A percentile compares a stretch with the other conserved stretches of the same genome.
These are phyloP conservation scores for Asterella californica DNA, from an alignment of 225 moss, liverwort and hornwort species.

Conservation along the genomic window DNA sequence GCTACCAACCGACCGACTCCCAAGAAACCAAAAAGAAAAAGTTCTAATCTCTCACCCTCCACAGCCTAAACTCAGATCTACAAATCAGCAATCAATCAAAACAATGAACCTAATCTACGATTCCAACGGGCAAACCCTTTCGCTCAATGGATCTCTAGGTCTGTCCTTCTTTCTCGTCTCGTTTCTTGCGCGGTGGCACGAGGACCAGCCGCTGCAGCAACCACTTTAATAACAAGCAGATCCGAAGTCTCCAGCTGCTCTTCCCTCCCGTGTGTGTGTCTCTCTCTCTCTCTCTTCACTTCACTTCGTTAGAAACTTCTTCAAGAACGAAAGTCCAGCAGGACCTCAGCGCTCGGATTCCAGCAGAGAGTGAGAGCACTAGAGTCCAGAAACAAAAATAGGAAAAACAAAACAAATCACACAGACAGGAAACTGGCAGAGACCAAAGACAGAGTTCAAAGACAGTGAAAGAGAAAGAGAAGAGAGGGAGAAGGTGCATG, in stretches of 20 bases:
- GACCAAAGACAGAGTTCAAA: not conserved
- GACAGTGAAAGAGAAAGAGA: not conserved
- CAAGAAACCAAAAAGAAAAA: not conserved
- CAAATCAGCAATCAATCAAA: not conserved
- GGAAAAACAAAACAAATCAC: not conserved
- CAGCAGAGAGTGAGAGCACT: not conserved
- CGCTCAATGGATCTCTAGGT: not conserved
- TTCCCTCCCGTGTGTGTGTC: not conserved
- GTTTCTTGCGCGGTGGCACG: not conserved
- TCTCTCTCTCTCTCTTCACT: not conserved
- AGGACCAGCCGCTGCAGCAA: not conserved
- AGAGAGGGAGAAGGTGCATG: conserved; percentile 1
- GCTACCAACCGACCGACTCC: not conserved
- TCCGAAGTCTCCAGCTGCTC: not conserved
- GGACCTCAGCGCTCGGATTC: not conserved
- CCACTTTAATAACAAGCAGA: not conserved
- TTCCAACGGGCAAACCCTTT: not conserved
- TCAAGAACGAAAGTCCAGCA: not conserved
- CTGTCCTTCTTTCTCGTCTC: not conserved
- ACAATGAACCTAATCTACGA: not conserved
- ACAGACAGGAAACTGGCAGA: not conserved
- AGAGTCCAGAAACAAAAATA: not conserved
- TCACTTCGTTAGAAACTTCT: not conserved
- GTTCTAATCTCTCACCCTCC: not conserved
- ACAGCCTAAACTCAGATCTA: not conserved